These are phyloP conservation scores for Aspergillus steynii DNA, from an alignment of 495 filamentous ascomycete species.

Conservation along the genomic window DNA sequence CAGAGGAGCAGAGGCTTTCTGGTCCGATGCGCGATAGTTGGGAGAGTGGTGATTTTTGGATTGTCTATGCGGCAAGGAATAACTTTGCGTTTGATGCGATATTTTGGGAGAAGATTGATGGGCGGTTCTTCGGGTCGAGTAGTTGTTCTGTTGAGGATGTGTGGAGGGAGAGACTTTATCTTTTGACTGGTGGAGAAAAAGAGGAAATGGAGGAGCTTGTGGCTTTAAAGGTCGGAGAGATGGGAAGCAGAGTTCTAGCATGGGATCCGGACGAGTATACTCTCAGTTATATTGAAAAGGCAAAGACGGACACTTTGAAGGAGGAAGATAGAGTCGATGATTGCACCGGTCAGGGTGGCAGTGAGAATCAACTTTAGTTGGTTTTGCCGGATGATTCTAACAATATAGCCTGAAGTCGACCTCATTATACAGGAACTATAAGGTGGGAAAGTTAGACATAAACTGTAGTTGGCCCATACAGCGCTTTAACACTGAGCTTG, in stretches of 20 bases:
- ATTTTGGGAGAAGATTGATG: constrained; percentile 23
- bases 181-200: constrained; percentile 17
- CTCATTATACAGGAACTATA: too few species aligned
- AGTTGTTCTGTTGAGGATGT: not conserved
- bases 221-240: constrained; percentile 21
- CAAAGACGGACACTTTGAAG: not conserved
- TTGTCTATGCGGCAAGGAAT: constrained; percentile 14
- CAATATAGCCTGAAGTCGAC: too few species aligned
- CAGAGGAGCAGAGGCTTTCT: constrained; percentile 18
- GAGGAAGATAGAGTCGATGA: too few species aligned
- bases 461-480: too few species aligned
- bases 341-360: too few species aligned
- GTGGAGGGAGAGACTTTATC: constrained; percentile 22
- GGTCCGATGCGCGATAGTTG: constrained; percentile 20
- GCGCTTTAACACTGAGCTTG: too few species aligned
- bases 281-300: not conserved
- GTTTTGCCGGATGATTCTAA: too few species aligned
- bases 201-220: constrained; percentile 19
- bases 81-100: constrained; percentile 22
- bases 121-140: constrained; percentile 20
- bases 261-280: constrained; percentile 31
- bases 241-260: constrained; percentile 15
- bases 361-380: too few species aligned
- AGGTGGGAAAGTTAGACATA: too few species aligned
- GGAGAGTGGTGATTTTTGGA: constrained; percentile 27